Evolutionary conservation across 108 stramenopile species (phyloP), one percentile per base, ranked within the genome.

Genomic region (Cyclostephanos invisitatus): DNA sequence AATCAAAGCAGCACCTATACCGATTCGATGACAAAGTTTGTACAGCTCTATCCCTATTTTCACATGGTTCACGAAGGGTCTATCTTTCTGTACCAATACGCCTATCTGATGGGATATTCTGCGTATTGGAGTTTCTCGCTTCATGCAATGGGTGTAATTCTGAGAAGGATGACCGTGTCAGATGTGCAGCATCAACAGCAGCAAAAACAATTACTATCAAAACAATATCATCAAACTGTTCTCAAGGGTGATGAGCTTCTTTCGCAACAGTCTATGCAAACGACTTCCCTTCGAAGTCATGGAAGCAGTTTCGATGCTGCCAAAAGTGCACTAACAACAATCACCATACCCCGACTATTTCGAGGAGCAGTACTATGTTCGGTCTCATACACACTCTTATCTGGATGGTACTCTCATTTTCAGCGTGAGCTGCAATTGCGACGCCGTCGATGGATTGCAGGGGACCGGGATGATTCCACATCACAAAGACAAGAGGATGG

Each of bases 101-200:
- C 74, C 67, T 94, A 86, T 62, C 62, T 94, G 35, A 27, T 91
- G 65, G 93, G 89, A 58, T 68, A 73, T 36, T 83, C 90, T 0
- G 65, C 81, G 9, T 87, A 83, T 64, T 91, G 89, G 77, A 83
- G 88, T 49, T 85, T 85, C 10, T 81, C 83, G 7, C 82, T 87
- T 8, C 75, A 83, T 63, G 68, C 65, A 10, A 46, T 94, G 40
- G 64, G 80, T 40, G 73, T 85, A 22, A 78, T 88, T n/a, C 72
- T 94, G 22, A 69, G 93, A 36, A 77, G 93, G 36, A 78, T 87
- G 25, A 91, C 90, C 32, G 64, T 74, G 24, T 79, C 82, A 35
- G 93, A 93, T 64, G 40, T 82, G n/a, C 80, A 81, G 56, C 53
- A 64, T 42, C 58, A 59, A 56, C 67, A 78, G 24, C 36, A 40